Evolutionary conservation across 1,284 basidiomycete genomes (phyloP).

Genomic region (Ceratobasidium sp.): DNA sequence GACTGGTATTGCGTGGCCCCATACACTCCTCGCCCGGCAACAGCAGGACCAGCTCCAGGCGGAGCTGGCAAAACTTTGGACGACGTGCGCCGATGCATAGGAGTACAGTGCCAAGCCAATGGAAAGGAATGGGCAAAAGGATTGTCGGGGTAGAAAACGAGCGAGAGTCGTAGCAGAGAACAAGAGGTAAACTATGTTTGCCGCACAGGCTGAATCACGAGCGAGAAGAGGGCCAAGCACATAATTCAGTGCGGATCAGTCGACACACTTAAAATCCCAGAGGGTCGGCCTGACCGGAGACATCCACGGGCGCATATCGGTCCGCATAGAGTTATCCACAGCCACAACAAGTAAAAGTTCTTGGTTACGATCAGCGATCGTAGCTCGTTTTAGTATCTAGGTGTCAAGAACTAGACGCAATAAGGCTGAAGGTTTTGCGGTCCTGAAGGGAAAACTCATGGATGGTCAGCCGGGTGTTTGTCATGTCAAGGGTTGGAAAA

Average conservation of each 20-base stretch:
- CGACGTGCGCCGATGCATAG: conserved; percentile 33
- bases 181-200: not conserved
- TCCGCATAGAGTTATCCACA: not conserved
- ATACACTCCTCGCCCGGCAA: not conserved
- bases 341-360: not conserved
- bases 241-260: not conserved
- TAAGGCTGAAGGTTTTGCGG: not conserved
- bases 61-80: conserved; percentile 11
- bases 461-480: not conserved
- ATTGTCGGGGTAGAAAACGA: not conserved
- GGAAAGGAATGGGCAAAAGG: not conserved
- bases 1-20: not conserved
- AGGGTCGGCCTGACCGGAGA: conserved; percentile 1
- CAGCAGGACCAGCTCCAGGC: not conserved
- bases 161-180: not conserved
- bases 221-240: not conserved
- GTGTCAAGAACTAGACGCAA: not conserved
- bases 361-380: not conserved
- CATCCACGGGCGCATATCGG: not conserved
- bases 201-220: not conserved
- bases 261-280: not conserved
- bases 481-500: not conserved
- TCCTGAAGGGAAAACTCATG: not conserved
- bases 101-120: not conserved
- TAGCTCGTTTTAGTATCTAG: not conserved